Evolutionary conservation across 139 green algal species (phyloP).

Genomic region (Ettlia oleoabundans): DNA sequence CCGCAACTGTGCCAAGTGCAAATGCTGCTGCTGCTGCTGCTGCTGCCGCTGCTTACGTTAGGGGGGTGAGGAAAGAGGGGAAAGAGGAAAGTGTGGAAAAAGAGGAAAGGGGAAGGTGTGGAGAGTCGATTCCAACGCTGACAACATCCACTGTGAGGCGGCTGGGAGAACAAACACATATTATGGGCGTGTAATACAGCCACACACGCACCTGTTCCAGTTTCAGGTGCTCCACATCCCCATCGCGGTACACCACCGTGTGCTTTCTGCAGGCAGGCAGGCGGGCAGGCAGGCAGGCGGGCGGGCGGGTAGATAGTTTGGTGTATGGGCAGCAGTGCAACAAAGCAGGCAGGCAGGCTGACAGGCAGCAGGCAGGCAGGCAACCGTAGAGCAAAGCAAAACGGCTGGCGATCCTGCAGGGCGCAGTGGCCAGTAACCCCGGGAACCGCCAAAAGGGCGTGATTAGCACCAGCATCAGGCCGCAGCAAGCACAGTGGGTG

Average conservation of each 20-base stretch:
- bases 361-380: background rate
- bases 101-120: background rate
- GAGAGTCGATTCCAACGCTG: background rate
- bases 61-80: no score
- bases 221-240: constrained; percentile 19
- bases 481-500: background rate
- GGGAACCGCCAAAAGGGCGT: no score
- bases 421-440: no score
- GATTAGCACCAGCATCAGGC: no score
- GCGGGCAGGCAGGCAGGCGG: background rate
- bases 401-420: no score
- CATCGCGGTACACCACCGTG: constrained; percentile 16
- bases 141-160: background rate
- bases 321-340: no score
- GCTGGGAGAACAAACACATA: no score
- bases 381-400: background rate
- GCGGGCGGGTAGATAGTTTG: no score
- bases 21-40: no score
- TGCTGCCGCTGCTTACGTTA: no score
- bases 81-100: no score
- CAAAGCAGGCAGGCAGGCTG: background rate
- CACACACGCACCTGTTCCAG: constrained; percentile 4
- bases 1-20: no score
- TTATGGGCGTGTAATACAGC: background rate
- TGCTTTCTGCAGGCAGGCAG: constrained; percentile 12